Base-by-base conservation (phyloP, 495 filamentous ascomycete genomes). In the Viridothelium virens region DNA sequence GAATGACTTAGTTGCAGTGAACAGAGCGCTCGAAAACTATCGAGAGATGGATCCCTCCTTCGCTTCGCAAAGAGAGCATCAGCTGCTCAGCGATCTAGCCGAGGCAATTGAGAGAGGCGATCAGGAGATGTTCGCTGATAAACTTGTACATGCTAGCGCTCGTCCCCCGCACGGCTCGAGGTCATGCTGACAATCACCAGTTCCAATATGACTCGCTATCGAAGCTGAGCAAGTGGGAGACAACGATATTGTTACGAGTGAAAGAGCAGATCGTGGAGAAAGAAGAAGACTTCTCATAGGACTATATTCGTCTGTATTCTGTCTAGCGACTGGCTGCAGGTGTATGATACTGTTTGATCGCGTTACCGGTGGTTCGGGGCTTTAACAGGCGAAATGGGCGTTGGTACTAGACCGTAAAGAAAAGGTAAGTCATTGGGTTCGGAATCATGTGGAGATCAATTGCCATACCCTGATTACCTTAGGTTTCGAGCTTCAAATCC, bases 141-240 rank as follows among this genome's bases (percentile, higher is more conserved):
- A 91, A 78, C 79, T 96, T 59, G 92, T 59, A 36, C 2, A 31
- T 14, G 18, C 2, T 31, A 5, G 9, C n/a, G 11, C 12, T 5
- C 18, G 48, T 36, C 36, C 10, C 31, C 36, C 18, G 31, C 9
- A 9, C 7, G 18, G 25, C 18, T 14, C 36, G 31, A n/a, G 7
- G 5, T 31, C 7, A 18, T 36, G 6, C 14, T 59, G 53, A 59
- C 31, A 36, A 9, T 4, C 53, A 34, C 31, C 31, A 59, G 63
- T 93, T 88, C 78, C 85, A 89, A 70, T 96, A 81, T 73, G 89
- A 96, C 77, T 89, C 92, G 79, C 81, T 96, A 79, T 92, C 88
- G 78, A 90, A 91, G 79, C 78, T 96, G 72, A 91, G 96, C 73
- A 91, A 92, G 80, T 97, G 93, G 92, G 93, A 96, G 87, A 95